These are phyloP conservation scores for Clarireedia monteithiana DNA, from an alignment of 2,329 filamentous ascomycete genomes.

Conservation along the genomic window DNA sequence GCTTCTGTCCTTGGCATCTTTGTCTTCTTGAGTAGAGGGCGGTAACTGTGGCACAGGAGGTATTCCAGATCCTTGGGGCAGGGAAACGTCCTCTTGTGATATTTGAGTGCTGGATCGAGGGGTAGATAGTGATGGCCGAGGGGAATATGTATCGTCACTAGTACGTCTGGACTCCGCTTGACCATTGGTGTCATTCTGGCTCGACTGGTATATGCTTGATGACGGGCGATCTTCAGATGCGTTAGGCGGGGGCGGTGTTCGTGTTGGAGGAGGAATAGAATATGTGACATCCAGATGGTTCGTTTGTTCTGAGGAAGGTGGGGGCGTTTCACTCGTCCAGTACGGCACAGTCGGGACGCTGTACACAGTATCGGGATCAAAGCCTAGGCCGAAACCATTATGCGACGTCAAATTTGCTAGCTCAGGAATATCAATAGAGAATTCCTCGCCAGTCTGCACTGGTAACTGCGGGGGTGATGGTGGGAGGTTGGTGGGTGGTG, in stretches of 20 bases:
- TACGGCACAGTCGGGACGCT: constrained; percentile 14
- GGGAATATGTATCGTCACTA: constrained; percentile 26
- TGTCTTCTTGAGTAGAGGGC: constrained; percentile 27
- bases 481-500: constrained; percentile 34
- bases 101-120: constrained; percentile 10
- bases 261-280: constrained; percentile 1
- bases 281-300: constrained; percentile 9
- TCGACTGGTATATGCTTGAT: constrained; percentile 24
- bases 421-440: constrained; percentile 12
- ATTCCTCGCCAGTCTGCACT: neutral
- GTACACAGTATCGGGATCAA: constrained; percentile 12
- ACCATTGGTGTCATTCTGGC: constrained; percentile 17
- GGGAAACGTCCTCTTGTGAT: constrained; percentile 3
- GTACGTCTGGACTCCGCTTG: constrained; percentile 24
- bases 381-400: constrained; percentile 20
- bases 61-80: neutral
- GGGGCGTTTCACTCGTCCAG: constrained; percentile 21
- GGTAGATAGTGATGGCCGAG: constrained; percentile 24
- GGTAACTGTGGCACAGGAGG: neutral
- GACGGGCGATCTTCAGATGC: neutral
- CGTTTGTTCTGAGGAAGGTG: constrained; percentile 11
- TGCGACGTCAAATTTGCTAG: constrained; percentile 20
- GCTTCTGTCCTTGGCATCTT: constrained; percentile 46
- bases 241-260: constrained; percentile 4
- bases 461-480: constrained; percentile 14